Percentiles rank a stretch among this genome's conserved stretches.
These are phyloP conservation scores for Syncephalastrum racemosum DNA, from an alignment of 371 early-diverging fungal genomes.

Conservation along the genomic window DNA sequence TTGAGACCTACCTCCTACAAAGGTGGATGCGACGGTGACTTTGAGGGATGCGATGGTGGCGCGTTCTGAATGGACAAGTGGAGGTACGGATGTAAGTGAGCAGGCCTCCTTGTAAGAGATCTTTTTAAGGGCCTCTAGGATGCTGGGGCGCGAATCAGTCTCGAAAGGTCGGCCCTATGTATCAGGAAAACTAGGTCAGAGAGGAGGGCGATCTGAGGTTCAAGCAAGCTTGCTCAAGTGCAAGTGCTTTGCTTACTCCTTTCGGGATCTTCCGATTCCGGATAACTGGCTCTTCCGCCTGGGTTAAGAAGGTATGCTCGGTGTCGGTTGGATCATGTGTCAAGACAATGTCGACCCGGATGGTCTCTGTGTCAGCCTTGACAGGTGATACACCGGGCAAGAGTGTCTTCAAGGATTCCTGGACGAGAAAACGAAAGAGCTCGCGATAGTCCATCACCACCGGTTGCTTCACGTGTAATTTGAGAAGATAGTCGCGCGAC, in stretches of 20 bases:
- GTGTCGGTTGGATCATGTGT: conserved; percentile 57
- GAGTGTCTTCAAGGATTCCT: conserved; percentile 29
- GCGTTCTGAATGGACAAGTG: conserved; percentile 26
- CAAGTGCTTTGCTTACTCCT: conserved; percentile 45
- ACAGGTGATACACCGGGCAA: conserved; percentile 10
- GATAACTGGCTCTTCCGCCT: conserved; percentile 57
- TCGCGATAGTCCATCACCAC: conserved; percentile 46
- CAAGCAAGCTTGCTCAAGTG: too few species aligned
- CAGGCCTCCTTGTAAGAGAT: conserved; percentile 53
- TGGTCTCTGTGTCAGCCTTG: conserved; percentile 11
- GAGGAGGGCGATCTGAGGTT: too few species aligned
- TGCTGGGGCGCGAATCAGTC: conserved; percentile 49
- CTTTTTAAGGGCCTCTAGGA: conserved; percentile 53
- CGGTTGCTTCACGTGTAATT: conserved; percentile 29
- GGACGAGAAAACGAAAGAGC: conserved; percentile 44
- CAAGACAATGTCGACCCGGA: conserved; percentile 59
- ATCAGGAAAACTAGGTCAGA: background rate
- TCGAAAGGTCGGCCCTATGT: background rate
- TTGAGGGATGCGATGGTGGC: conserved; percentile 35
- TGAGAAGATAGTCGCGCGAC: conserved; percentile 49
- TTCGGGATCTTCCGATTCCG: conserved; percentile 54
- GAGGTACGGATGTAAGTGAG: conserved; percentile 51
- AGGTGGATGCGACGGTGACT: conserved; percentile 51
- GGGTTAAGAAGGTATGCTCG: conserved; percentile 68
- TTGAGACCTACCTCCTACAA: conserved; percentile 57